Base-by-base conservation (phyloP, 257 asterid species). In the Ehretia macrophylla region DNA sequence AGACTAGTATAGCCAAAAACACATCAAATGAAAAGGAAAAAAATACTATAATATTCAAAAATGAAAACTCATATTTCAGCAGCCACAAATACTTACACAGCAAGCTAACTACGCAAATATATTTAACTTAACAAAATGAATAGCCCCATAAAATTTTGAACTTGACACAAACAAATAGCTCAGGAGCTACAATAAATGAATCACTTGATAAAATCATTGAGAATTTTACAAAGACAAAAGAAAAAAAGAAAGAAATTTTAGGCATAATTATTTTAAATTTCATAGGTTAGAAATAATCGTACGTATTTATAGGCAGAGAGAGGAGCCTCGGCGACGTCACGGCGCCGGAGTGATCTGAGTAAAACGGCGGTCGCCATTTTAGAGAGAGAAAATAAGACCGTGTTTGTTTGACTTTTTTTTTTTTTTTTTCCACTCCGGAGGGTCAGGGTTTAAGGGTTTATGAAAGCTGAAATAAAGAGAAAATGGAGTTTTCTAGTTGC, bases 281-380 rank as follows among this genome's bases (percentile, higher is more conserved):
- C 23, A 38, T 8, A 49, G 4, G 16, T 21, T 14, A 4, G 6
- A 16, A 48, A 62, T 51, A 32, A 19, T 32, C 77, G 5, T 75
- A 83, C 88, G 13, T 77, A 61, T 74, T 32, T 75, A 38, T 66
- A 70, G 49, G 85, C 81, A 0, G 81, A 74, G 32, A 77, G 18
- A 19, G 90, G 68, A 12, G 73, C 68, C 9, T 83, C 64, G 5
- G 81, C 75, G 32, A 79, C 68, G 32, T 83, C 88, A 32, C 88
- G 84, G 58, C 85, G 91, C 9, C 88, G 85, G 46, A 83, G 37
- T 56, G 95, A 83, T 83, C 92, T 68, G 53, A 81, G 79, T 13
- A 86, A 67, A 17, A 68, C 77, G 59, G 85, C 68, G 18, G 85
- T 69, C 8, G 90, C 83, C 95, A 83, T 85, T n/a, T n/a, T 8